Conservation (phyloP, 2,329 filamentous ascomycete species). For the Daldinia eschscholtzii region DNA sequence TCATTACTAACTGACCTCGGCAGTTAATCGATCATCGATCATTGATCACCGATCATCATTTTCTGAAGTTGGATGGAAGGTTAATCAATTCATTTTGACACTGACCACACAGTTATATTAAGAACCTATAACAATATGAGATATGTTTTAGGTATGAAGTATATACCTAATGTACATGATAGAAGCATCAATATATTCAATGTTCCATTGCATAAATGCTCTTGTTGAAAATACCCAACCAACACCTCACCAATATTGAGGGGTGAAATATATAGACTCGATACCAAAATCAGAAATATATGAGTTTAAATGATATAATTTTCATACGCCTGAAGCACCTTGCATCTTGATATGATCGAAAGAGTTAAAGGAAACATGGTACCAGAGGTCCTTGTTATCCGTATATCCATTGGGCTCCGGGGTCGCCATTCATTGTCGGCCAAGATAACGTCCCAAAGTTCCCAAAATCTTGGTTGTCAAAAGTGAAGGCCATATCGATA, state of each 20-base stretch:
- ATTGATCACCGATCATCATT: not conserved
- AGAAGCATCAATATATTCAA: not conserved
- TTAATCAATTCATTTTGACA: not conserved
- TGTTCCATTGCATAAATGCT: not conserved
- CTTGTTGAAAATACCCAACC: not conserved
- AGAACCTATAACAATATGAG: not conserved
- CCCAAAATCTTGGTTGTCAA: slow-evolving; percentile 31
- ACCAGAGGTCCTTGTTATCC: not conserved
- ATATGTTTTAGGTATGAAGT: not conserved
- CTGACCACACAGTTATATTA: not conserved
- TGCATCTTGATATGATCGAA: not conserved
- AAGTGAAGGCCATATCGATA: slow-evolving; percentile 36
- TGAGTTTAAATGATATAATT: not conserved
- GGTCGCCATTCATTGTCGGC: slow-evolving; percentile 30
- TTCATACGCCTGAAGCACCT: slow-evolving; percentile 7
- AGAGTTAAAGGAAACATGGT: not conserved
- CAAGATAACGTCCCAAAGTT: slow-evolving; percentile 22
- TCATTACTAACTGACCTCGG: not conserved
- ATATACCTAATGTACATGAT: not conserved
- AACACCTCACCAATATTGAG: not conserved
- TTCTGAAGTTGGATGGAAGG: not conserved
- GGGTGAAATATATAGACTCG: not conserved
- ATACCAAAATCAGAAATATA: not conserved
- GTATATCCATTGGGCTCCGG: slow-evolving; percentile 24
- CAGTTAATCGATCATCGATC: not conserved